Evolutionary conservation across 805 yeast species (phyloP).

Genomic region (Kodamaea jinghongensis): DNA sequence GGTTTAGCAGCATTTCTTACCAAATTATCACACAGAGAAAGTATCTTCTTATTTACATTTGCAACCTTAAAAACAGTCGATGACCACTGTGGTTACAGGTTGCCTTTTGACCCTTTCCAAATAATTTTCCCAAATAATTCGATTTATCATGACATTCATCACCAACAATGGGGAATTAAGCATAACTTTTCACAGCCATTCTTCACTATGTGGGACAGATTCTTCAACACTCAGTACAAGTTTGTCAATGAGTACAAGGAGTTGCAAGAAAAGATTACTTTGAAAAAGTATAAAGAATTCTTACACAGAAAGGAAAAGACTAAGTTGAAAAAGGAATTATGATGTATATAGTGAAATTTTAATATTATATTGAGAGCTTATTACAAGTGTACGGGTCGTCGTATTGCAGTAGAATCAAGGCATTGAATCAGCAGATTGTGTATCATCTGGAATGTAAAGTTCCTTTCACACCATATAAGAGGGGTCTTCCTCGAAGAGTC

Average conservation of each 20-base stretch:
- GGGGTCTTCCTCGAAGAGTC: too few relatives aligned
- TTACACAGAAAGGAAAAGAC: slow-evolving; percentile 34
- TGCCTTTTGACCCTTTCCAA: slow-evolving; percentile 92
- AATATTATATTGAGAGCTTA: neutral
- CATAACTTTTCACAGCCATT: slow-evolving; percentile 94
- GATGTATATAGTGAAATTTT: neutral
- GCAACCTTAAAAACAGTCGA: slow-evolving; percentile 96
- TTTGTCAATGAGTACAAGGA: slow-evolving; percentile 59
- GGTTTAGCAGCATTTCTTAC: slow-evolving; percentile 72
- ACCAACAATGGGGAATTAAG: slow-evolving; percentile 93
- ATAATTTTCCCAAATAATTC: slow-evolving; percentile 90
- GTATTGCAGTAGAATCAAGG: too few relatives aligned
- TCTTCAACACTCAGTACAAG: slow-evolving; percentile 69
- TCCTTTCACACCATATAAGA: too few relatives aligned
- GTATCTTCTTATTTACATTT: slow-evolving; percentile 70
- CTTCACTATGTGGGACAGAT: slow-evolving; percentile 87
- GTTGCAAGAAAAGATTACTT: slow-evolving; percentile 64
- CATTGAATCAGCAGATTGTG: too few relatives aligned
- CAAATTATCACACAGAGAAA: slow-evolving; percentile 72
- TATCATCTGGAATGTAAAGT: too few relatives aligned
- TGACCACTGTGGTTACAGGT: slow-evolving; percentile 96
- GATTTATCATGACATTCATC: slow-evolving; percentile 95
- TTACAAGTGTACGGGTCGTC: too few relatives aligned
- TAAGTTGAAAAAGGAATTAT: slow-evolving; percentile 10
- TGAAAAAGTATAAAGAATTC: slow-evolving; percentile 63